phyloP scores from a whole-genome alignment of 2,329 filamentous ascomycete species.

The Xylaria sp. region DNA sequence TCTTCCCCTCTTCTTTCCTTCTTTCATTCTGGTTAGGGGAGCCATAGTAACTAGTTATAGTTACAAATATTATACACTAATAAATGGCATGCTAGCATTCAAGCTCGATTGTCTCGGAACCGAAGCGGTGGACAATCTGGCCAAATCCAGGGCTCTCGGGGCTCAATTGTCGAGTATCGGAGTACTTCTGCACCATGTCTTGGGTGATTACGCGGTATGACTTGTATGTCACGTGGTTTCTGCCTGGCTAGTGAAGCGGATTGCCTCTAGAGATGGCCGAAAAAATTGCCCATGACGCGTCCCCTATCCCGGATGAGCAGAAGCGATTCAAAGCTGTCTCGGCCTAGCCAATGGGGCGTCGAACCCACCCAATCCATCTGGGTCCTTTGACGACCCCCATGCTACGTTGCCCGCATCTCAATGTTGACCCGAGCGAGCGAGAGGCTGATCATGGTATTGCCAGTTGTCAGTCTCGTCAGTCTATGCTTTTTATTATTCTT shows the following conservation, averaged over 20 bases:
- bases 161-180: constrained; percentile 1
- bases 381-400: constrained; percentile 34
- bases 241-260: background rate
- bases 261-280: constrained; percentile 2
- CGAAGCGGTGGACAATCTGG: background rate
- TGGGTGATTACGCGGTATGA: constrained; percentile 16
- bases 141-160: background rate
- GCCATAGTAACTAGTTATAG: no score
- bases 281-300: constrained; percentile 42
- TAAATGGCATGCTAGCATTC: background rate
- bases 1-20: background rate
- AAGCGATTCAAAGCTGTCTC: constrained; percentile 36
- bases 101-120: background rate
- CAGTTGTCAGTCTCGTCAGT: background rate
- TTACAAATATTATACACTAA: background rate
- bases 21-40: background rate
- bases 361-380: constrained; percentile 26
- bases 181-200: background rate
- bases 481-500: background rate
- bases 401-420: constrained; percentile 24
- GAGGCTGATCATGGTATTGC: constrained; percentile 7
- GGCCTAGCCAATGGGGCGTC: constrained; percentile 42
- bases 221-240: constrained; percentile 21
- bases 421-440: constrained; percentile 1
- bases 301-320: constrained; percentile 37